Evolutionary conservation across 2,329 filamentous ascomycete genomes (phyloP).

Genomic region (Neonectria magnoliae): DNA sequence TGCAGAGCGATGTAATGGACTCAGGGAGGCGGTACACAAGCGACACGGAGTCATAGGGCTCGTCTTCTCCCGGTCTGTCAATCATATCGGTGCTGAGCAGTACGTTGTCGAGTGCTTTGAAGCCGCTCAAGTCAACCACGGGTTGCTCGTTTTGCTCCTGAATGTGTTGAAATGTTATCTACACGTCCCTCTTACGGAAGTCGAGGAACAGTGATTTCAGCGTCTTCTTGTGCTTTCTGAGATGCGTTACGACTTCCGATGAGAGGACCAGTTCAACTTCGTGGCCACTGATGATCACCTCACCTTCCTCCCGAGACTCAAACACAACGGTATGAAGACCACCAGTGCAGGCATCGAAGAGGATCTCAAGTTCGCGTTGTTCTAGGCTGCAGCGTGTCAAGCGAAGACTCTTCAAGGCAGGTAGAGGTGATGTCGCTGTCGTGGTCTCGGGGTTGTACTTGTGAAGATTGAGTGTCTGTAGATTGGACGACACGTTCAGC

Average conservation of each 20-base stretch:
- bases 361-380: background rate
- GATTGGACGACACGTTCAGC: background rate
- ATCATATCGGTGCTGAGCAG: slow-evolving; percentile 19
- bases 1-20: slow-evolving; percentile 16
- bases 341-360: slow-evolving; percentile 10
- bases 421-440: background rate
- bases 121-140: slow-evolving; percentile 14
- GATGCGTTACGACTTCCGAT: slow-evolving; percentile 9
- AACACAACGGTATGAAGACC: slow-evolving; percentile 23
- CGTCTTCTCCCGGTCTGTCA: slow-evolving; percentile 3
- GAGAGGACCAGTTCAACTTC: slow-evolving; percentile 3
- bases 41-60: slow-evolving; percentile 4
- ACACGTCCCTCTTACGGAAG: background rate
- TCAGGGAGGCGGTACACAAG: slow-evolving; percentile 15
- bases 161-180: background rate
- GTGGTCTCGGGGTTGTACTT: background rate
- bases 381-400: background rate
- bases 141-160: background rate
- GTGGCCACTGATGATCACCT: too few species aligned
- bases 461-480: slow-evolving; percentile 20
- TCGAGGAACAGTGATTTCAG: slow-evolving; percentile 28
- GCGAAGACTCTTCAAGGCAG: slow-evolving; percentile 16
- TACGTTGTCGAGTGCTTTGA: slow-evolving; percentile 20
- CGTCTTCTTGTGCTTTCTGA: slow-evolving; percentile 10
- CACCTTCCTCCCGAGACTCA: background rate